Conservation (phyloP, 768 basidiomycete species). For the Tephrocybe sp. region DNA sequence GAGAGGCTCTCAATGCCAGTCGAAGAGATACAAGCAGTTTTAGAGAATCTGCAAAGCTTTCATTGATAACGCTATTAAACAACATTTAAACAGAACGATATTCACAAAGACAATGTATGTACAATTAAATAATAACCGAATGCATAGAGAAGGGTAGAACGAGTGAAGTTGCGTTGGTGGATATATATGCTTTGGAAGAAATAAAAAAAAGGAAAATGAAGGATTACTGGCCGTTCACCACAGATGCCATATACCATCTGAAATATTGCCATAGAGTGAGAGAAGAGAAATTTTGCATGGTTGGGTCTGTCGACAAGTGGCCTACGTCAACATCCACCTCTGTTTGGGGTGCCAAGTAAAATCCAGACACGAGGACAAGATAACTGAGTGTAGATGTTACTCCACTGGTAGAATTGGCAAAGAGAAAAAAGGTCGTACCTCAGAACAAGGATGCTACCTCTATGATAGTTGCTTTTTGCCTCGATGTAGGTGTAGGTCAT, state of each 20-base stretch:
- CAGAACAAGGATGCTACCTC: constrained; percentile 92
- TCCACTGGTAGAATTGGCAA: constrained; percentile 1
- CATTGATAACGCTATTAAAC: constrained; percentile 36
- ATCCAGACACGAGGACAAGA: constrained; percentile 86
- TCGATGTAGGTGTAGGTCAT: constrained; percentile 99
- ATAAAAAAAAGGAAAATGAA: constrained; percentile 1
- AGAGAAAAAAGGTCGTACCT: constrained; percentile 47
- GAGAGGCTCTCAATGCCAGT: constrained; percentile 51
- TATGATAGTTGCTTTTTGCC: constrained; percentile 97
- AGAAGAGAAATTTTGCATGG: constrained; percentile 32
- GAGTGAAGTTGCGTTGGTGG: not conserved
- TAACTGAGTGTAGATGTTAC: constrained; percentile 53
- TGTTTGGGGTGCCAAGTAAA: constrained; percentile 80
- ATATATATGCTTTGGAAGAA: not conserved
- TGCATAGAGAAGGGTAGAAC: not conserved
- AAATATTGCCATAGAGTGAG: constrained; percentile 37
- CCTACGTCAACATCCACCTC: constrained; percentile 37
- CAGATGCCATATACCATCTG: constrained; percentile 34
- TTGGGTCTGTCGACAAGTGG: constrained; percentile 15
- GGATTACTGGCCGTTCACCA: constrained; percentile 14
- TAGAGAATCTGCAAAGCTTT: constrained; percentile 53
- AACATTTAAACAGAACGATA: not conserved
- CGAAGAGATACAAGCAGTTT: constrained; percentile 38
- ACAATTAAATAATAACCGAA: constrained; percentile 13
- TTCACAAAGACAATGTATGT: constrained; percentile 17